A percentile compares a stretch with the other conserved stretches of the same genome.
phyloP scores from a whole-genome alignment of 2,329 filamentous ascomycete species.

The Scorias spongiosa region DNA sequence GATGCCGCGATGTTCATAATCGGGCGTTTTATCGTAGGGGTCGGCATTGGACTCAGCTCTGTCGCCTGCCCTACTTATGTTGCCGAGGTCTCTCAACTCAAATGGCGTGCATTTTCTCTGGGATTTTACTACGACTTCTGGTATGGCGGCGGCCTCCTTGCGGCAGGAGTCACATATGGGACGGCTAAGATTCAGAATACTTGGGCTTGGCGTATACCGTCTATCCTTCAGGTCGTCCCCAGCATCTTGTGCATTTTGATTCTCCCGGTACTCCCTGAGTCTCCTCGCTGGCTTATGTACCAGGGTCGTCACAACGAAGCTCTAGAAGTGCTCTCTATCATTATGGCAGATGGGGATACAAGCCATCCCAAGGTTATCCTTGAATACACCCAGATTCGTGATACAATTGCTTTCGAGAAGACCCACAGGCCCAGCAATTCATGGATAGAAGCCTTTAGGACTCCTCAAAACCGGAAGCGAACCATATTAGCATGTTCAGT shows the following conservation, averaged over 20 bases:
- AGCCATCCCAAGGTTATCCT: constrained; percentile 38
- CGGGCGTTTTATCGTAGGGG: constrained; percentile 43
- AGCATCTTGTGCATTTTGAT: constrained; percentile 29
- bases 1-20: constrained; percentile 42
- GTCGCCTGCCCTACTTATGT: constrained; percentile 43
- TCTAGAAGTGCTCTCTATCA: constrained; percentile 43
- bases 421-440: too few species aligned
- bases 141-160: constrained; percentile 39
- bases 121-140: constrained; percentile 47
- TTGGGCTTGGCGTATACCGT: constrained; percentile 38
- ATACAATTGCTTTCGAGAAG: constrained; percentile 38
- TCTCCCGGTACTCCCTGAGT: constrained; percentile 50
- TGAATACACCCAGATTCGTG: constrained; percentile 45
- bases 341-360: constrained; percentile 38
- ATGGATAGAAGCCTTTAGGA: too few species aligned
- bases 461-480: too few species aligned
- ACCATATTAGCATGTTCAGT: too few species aligned
- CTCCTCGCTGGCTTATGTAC: constrained; percentile 48
- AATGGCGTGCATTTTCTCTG: constrained; percentile 44
- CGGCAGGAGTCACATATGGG: constrained; percentile 32
- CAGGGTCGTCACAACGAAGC: constrained; percentile 50
- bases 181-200: constrained; percentile 27
- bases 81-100: constrained; percentile 45
- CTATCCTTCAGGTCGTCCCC: constrained; percentile 34
- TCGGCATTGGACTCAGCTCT: constrained; percentile 44